Percentiles rank a stretch among this genome's conserved stretches.
These are phyloP conservation scores for Dysphania ambrosioides DNA, from an alignment of 148 eudicot genomes.

Conservation along the genomic window DNA sequence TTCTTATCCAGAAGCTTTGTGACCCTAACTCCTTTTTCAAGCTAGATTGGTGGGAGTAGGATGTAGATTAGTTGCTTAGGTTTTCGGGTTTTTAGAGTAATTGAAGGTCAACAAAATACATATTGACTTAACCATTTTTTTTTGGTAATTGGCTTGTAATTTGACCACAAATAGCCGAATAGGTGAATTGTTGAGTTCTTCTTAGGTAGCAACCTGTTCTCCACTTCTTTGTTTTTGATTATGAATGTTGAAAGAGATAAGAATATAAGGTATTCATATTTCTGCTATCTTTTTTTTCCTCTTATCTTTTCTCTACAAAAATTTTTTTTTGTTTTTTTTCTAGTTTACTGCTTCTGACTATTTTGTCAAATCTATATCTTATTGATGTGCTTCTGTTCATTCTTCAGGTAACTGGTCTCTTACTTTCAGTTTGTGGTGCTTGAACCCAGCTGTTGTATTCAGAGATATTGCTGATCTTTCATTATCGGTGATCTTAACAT, in stretches of 20 bases:
- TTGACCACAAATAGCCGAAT: not conserved
- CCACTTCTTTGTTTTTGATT: too few relatives aligned
- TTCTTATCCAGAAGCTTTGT: not conserved
- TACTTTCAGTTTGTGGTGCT: conserved; percentile 86
- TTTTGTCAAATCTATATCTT: conserved; percentile 17
- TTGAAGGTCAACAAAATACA: not conserved
- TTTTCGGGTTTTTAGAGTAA: not conserved
- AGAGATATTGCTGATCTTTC: conserved; percentile 65
- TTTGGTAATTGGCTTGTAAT: too few relatives aligned
- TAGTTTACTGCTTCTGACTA: not conserved
- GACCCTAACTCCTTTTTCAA: not conserved
- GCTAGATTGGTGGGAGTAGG: not conserved
- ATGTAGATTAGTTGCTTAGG: not conserved
- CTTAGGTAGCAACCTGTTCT: conserved; percentile 10
- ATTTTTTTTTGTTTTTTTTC: not conserved
- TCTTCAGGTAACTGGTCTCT: conserved; percentile 55
- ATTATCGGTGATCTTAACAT: conserved; percentile 85
- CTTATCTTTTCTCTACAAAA: not conserved
- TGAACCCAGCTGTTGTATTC: conserved; percentile 93
- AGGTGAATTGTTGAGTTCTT: not conserved
- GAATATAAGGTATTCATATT: too few relatives aligned
- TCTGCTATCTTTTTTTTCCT: too few relatives aligned
- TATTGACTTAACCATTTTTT: not conserved
- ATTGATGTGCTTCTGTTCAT: conserved; percentile 32
- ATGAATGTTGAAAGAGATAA: conserved; percentile 5